Base-by-base conservation (phyloP, 2,329 filamentous ascomycete genomes). In the Claviceps citrina region DNA sequence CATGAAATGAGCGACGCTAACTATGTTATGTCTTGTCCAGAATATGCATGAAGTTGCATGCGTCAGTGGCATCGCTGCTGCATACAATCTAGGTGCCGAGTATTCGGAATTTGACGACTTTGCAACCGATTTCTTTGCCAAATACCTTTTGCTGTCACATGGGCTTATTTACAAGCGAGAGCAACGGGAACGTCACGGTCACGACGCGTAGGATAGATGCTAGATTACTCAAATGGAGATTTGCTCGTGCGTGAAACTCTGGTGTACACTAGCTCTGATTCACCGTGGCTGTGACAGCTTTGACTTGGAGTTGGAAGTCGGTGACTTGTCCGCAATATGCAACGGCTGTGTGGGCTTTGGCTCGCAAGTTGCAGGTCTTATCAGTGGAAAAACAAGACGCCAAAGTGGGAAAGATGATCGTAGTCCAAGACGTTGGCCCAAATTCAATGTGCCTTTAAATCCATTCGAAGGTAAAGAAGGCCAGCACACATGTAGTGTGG, bases 1-100 rank as follows among this genome's bases (percentile, higher is more conserved):
- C n/a, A 31, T 6, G 12, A 25, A n/a, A 25, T 15, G 18, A 26
- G 18, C 9, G 13, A 30, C 15, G 28, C 39, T 39, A 24, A 39
- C 24, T 10, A 26, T n/a, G n/a, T 18, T 20, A 7, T 10, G 5
- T 10, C 25, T 30, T 2, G 5, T 15, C 16, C n/a, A 71, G 71
- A 78, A 78, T 46, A 75, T 76, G 49, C 75, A 84, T 48, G 80
- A 84, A 51, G 65, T 81, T 8, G 81, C 80, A 1, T 76, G 77
- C 42, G 76, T 84, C 37, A 76, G 71, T 41, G 79, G 80, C 0
- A 81, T 84, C 36, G 75, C 78, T 4, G 80, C 79, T 2, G 81
- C 79, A 0, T 80, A 81, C 40, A 70, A 74, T 35, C 61, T 84
- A 0, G 81, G 80, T 0, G 80, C 78, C 0, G 62, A 66, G 2